phyloP scores from a whole-genome alignment of 768 basidiomycete species.

The Lactifluus rugatus region DNA sequence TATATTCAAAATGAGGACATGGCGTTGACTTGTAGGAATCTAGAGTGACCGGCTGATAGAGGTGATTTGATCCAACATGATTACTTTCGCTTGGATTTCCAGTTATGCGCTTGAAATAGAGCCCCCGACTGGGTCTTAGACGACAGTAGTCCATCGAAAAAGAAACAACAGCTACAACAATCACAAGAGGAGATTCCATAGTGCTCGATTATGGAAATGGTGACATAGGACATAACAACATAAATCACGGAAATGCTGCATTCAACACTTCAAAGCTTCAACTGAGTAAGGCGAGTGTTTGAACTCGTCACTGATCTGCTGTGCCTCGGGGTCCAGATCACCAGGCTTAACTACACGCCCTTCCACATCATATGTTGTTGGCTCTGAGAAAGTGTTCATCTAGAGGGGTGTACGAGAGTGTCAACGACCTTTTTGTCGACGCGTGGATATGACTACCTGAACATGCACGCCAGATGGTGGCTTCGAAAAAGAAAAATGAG shows the following conservation, averaged over 20 bases:
- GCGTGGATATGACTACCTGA: slow-evolving; percentile 25
- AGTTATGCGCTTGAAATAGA: not conserved
- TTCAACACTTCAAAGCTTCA: not conserved
- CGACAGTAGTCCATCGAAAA: not conserved
- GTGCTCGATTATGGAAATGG: not conserved
- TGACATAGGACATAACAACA: not conserved
- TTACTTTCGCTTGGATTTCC: not conserved
- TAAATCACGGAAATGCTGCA: not conserved
- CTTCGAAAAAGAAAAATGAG: slow-evolving; percentile 13
- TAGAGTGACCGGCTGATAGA: slow-evolving; percentile 27
- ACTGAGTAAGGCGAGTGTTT: slow-evolving; percentile 37
- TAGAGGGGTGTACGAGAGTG: not conserved
- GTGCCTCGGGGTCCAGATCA: slow-evolving; percentile 49
- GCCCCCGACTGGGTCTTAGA: not conserved
- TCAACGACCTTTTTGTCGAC: not conserved
- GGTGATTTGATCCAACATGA: not conserved
- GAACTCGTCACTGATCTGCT: slow-evolving; percentile 50
- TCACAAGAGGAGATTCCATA: not conserved
- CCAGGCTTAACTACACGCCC: slow-evolving; percentile 39
- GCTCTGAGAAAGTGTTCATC: slow-evolving; percentile 23
- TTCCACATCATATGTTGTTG: slow-evolving; percentile 45
- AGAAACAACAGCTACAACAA: not conserved
- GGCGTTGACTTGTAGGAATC: slow-evolving; percentile 33
- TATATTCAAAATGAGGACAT: no score
- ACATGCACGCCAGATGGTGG: slow-evolving; percentile 26